Evolutionary conservation across 495 filamentous ascomycete genomes (phyloP).

Genomic region (Tetracladium marchalianum): DNA sequence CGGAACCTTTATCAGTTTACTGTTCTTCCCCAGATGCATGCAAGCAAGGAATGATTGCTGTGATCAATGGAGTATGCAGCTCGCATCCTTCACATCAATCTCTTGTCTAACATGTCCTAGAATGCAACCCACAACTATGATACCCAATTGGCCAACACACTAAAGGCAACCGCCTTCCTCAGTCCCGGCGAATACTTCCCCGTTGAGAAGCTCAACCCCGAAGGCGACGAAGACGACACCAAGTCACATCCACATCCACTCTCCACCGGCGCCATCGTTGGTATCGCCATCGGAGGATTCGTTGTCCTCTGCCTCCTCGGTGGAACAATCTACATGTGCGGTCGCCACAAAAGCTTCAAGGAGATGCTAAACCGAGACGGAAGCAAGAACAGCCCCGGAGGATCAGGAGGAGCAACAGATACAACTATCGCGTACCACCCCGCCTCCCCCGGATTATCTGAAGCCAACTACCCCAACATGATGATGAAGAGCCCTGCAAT

Average conservation of each 20-base stretch:
- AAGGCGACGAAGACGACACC: neutral
- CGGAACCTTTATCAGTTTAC: conserved; percentile 51
- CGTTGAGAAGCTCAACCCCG: neutral
- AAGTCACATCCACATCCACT: neutral
- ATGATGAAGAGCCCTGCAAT: conserved; percentile 5
- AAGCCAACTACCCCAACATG: conserved; percentile 15
- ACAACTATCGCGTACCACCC: conserved; percentile 11
- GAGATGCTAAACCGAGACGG: conserved; percentile 4
- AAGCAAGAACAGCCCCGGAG: neutral
- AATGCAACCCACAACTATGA: conserved; percentile 16
- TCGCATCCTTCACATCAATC: neutral
- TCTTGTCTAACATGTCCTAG: neutral
- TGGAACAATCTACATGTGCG: conserved; percentile 31
- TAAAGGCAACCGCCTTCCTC: conserved; percentile 4
- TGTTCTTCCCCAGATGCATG: conserved; percentile 39
- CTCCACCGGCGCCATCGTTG: conserved; percentile 34
- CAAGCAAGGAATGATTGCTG: conserved; percentile 35
- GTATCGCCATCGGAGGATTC: conserved; percentile 35
- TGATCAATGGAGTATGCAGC: conserved; percentile 31
- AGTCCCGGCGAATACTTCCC: conserved; percentile 12
- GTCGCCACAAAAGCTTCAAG: conserved; percentile 21
- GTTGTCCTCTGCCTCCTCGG: conserved; percentile 27
- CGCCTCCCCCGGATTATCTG: conserved; percentile 3
- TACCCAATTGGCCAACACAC: conserved; percentile 1
- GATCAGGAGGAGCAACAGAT: neutral